Evolutionary conservation across 2,329 filamentous ascomycete genomes (phyloP).

Genomic region (Colletotrichum somersetense): DNA sequence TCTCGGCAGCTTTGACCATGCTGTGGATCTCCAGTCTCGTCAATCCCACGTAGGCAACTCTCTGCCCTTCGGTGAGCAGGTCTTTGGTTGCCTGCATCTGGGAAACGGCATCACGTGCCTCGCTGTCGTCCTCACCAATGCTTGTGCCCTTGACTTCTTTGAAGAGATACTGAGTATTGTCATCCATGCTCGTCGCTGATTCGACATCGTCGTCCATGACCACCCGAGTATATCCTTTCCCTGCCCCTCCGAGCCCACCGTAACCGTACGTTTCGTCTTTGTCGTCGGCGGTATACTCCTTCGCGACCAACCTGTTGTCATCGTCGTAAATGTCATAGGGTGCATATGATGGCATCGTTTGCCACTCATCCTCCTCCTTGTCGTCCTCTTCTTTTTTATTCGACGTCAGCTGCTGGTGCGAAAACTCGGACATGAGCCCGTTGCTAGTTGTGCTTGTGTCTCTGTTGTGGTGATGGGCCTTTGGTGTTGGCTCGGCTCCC

Average conservation of each 20-base stretch:
- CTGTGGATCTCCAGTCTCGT: constrained; percentile 83
- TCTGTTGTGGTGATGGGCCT: constrained; percentile 41
- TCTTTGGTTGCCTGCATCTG: constrained; percentile 98
- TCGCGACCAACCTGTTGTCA: constrained; percentile 87
- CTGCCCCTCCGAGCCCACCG: constrained; percentile 84
- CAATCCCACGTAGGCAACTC: constrained; percentile 94
- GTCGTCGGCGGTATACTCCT: constrained; percentile 79
- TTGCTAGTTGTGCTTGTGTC: constrained; percentile 56
- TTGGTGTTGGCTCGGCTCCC: constrained; percentile 13
- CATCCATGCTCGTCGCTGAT: constrained; percentile 95
- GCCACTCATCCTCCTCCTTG: constrained; percentile 80
- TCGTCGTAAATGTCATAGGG: constrained; percentile 97
- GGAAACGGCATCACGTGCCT: constrained; percentile 84
- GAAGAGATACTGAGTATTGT: constrained; percentile 96
- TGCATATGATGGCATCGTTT: constrained; percentile 93
- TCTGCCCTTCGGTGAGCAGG: constrained; percentile 92
- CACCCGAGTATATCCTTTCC: constrained; percentile 96
- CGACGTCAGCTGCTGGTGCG: constrained; percentile 82
- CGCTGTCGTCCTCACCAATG: constrained; percentile 78
- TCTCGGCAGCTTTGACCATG: constrained; percentile 78
- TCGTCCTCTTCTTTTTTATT: constrained; percentile 67
- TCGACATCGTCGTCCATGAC: constrained; percentile 94
- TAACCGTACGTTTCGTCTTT: constrained; percentile 79
- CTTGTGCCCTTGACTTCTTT: constrained; percentile 74
- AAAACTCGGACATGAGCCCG: constrained; percentile 80